A percentile compares a stretch with the other conserved stretches of the same genome.
Evolutionary conservation across 2,329 filamentous ascomycete genomes (phyloP).

Genomic region (Colletotrichum lupini): DNA sequence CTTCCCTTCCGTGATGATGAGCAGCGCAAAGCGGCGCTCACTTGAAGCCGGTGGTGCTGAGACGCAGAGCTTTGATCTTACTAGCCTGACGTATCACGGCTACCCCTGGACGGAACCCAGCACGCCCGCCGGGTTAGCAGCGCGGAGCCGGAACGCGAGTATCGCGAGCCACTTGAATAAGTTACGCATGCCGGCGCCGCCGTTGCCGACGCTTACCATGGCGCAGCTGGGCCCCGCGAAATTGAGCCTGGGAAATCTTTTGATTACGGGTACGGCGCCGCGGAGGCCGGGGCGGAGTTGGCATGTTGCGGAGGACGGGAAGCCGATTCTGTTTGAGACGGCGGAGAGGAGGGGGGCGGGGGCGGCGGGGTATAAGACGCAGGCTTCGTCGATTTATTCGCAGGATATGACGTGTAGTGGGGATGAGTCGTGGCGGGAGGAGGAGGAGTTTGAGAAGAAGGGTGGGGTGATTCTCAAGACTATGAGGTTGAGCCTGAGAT

Average conservation of each 20-base stretch:
- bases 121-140: constrained; percentile 16
- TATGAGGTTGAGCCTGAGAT: constrained; percentile 19
- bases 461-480: constrained; percentile 34
- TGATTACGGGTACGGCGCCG: constrained; percentile 40
- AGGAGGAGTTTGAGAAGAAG: neutral
- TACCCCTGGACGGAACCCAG: constrained; percentile 43
- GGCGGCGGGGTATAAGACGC: neutral
- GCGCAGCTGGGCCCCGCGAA: constrained; percentile 42
- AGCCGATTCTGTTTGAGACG: constrained; percentile 18
- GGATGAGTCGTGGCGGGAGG: neutral
- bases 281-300: constrained; percentile 35
- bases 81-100: constrained; percentile 44
- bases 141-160: constrained; percentile 39
- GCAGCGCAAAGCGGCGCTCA: constrained; percentile 30
- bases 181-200: constrained; percentile 28
- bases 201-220: constrained; percentile 32
- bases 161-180: constrained; percentile 31
- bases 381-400: constrained; percentile 31
- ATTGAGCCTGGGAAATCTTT: constrained; percentile 41
- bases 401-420: neutral
- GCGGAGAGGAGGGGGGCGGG: constrained; percentile 3
- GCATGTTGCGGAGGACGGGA: constrained; percentile 24
- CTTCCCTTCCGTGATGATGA: constrained; percentile 40
- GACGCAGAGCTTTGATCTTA: constrained; percentile 42
- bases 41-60: neutral